Base-by-base conservation (phyloP, 768 basidiomycete genomes). In the Russula sp. region DNA sequence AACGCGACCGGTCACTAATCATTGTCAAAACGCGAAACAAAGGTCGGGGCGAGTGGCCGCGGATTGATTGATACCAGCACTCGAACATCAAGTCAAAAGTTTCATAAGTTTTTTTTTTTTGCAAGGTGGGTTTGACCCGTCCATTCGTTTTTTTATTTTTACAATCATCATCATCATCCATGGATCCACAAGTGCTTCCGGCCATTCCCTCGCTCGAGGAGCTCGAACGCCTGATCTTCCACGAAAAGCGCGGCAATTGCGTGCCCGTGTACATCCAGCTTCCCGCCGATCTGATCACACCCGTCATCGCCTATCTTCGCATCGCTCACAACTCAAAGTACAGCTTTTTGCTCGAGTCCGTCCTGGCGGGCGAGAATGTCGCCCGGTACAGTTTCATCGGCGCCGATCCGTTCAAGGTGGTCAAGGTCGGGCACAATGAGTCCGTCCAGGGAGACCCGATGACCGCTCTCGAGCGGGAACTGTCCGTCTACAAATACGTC, bases 331-430 rank as follows among this genome's bases (percentile, higher is more conserved):
- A 93, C 69, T 91, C 92, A 1, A 90, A 88, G 71, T 91, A 96
- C 77, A 94, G 91, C 72, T 99, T 98, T 73, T 76, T 99, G 50
- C 81, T 99, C 46, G 97, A 99, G 74, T 94, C 92, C 49, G 88
- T 98, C 47, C 79, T 92, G 34, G 88, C 83, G 34, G 95, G 94
- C 45, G 93, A 97, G 77, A 91, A 84, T 71, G 77, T 96, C 51
- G 94, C 90, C 38, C 84, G 97, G 56, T 99, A 96, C 75, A 93
- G 91, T 69, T 98, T 98, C 75, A 88, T 99, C 63, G 97, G 97
- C 42, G 86, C 69, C 97, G 97, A 98, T 75, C 97, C 97, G 13
- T 81, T 94, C 71, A 96, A 96, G 75, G 82, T 95, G 53, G 81
- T 98, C 68, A 89, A 88, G 69, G 89, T 90, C 8, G 97, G 97